These are phyloP conservation scores for Debaryomycetaceae sp. DNA, from an alignment of 1,139 yeast species.

Conservation along the genomic window DNA sequence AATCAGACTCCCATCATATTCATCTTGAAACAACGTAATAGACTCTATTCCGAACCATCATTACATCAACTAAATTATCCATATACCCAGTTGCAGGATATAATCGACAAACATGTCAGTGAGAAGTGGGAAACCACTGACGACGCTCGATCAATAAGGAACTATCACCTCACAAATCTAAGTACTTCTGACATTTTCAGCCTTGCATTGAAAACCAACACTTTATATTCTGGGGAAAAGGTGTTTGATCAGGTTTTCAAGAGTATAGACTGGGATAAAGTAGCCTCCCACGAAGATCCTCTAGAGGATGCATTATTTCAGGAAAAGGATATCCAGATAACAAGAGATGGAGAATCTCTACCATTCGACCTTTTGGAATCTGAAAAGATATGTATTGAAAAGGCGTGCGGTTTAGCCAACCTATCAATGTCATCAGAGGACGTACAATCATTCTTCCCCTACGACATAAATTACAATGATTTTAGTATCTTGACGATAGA, in stretches of 20 bases:
- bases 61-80: conserved; percentile 25
- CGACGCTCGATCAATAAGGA: conserved; percentile 11
- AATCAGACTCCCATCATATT: conserved; percentile 30
- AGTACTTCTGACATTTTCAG: conserved; percentile 25
- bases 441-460: conserved; percentile 23
- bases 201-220: conserved; percentile 20
- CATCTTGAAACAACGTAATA: conserved; percentile 25
- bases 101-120: conserved; percentile 11
- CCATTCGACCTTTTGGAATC: neutral
- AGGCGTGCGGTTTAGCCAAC: neutral
- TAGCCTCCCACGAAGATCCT: conserved; percentile 6
- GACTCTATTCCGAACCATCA: conserved; percentile 27
- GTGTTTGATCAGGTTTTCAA: conserved; percentile 3
- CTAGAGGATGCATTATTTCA: conserved; percentile 7
- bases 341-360: neutral
- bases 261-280: conserved; percentile 7
- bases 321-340: neutral
- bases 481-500: conserved; percentile 32
- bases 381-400: neutral
- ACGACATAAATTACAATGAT: conserved; percentile 26
- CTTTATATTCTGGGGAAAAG: conserved; percentile 1
- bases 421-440: conserved; percentile 3
- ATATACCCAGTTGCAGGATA: conserved; percentile 10
- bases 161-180: conserved; percentile 30
- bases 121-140: conserved; percentile 3